A percentile compares a stretch with the other conserved stretches of the same genome.
phyloP scores from a whole-genome alignment of 2,329 filamentous ascomycete species.

The Alternaria longipes region DNA sequence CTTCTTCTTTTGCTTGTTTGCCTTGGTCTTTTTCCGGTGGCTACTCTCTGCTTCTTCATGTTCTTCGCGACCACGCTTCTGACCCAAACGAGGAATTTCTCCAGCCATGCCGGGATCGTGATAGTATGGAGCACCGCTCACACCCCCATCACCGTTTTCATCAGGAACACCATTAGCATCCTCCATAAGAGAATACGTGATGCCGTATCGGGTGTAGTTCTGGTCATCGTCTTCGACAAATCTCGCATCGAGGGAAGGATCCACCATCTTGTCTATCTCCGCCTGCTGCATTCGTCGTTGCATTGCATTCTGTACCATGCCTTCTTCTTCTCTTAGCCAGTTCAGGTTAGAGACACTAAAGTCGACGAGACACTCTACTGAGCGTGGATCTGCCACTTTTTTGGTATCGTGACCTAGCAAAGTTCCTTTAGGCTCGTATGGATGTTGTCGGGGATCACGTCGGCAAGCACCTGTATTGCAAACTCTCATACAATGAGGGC shows the following conservation, averaged over 20 bases:
- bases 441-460: constrained; percentile 71
- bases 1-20: constrained; percentile 38
- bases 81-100: constrained; percentile 43
- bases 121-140: constrained; percentile 31
- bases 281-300: constrained; percentile 63
- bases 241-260: constrained; percentile 57
- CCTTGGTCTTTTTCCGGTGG: constrained; percentile 29
- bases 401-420: constrained; percentile 90
- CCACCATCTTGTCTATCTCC: constrained; percentile 59
- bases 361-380: constrained; percentile 88
- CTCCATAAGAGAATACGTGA: constrained; percentile 53
- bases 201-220: constrained; percentile 49
- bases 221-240: constrained; percentile 54
- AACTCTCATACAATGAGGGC: constrained; percentile 83
- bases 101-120: constrained; percentile 35
- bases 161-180: constrained; percentile 38
- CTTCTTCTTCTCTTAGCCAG: constrained; percentile 73
- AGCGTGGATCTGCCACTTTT: constrained; percentile 88
- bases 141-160: constrained; percentile 30
- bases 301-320: constrained; percentile 56
- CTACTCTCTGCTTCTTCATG: constrained; percentile 39
- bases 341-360: constrained; percentile 87
- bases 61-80: constrained; percentile 43
- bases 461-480: constrained; percentile 89
- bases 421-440: constrained; percentile 88